Evolutionary conservation across 371 early-diverging fungal genomes (phyloP).

Genomic region (Coemansia sp.): DNA sequence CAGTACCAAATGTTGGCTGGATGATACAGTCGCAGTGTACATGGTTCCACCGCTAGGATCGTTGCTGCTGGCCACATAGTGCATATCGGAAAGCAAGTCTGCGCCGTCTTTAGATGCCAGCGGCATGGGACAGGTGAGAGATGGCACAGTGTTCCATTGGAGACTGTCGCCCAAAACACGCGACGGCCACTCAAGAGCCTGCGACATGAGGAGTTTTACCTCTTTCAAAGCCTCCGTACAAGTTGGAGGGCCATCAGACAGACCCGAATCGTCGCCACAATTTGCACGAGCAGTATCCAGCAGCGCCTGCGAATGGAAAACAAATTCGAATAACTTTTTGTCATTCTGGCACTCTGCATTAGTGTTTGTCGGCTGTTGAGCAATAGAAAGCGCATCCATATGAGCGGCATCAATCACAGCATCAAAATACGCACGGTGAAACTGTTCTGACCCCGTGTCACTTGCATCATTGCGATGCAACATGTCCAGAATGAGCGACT

Average conservation of each 20-base stretch:
- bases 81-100: constrained; percentile 14
- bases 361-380: neutral
- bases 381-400: constrained; percentile 2
- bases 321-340: constrained; percentile 10
- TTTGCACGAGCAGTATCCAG: neutral
- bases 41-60: constrained; percentile 1
- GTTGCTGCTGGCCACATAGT: constrained; percentile 3
- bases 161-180: constrained; percentile 24
- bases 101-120: neutral
- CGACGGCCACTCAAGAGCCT: constrained; percentile 37
- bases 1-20: constrained; percentile 12
- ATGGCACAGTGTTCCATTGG: constrained; percentile 11
- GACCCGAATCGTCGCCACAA: too few species aligned
- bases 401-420: constrained; percentile 7
- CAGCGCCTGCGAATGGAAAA: constrained; percentile 19
- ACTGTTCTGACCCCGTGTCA: too few species aligned
- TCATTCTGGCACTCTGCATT: neutral
- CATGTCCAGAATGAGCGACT: neutral
- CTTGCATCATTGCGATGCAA: neutral
- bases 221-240: constrained; percentile 20
- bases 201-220: constrained; percentile 8
- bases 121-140: neutral
- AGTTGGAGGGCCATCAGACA: constrained; percentile 12
- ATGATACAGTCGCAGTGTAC: constrained; percentile 15
- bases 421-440: neutral